Conservation (phyloP, 306 rosid species). For the Lathyrus sativus region DNA sequence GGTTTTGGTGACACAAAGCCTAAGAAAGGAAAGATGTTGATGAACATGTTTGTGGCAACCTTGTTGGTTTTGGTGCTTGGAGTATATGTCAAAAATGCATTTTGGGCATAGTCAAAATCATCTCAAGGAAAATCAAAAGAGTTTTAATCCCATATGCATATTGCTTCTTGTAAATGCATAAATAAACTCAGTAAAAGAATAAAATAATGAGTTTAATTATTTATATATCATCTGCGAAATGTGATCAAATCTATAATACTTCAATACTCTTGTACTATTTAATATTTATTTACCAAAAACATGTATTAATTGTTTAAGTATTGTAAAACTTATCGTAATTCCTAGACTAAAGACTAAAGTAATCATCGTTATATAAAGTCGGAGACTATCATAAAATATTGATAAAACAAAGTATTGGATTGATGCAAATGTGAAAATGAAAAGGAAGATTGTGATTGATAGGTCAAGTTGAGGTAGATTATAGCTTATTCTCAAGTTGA, state of each 20-base stretch:
- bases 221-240: neutral
- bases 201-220: neutral
- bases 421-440: too few relatives aligned
- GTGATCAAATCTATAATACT: neutral
- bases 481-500: too few relatives aligned
- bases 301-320: too few relatives aligned
- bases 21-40: slow-evolving; percentile 41
- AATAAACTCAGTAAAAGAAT: slow-evolving; percentile 31
- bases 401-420: too few relatives aligned
- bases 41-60: slow-evolving; percentile 44
- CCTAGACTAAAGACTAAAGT: too few relatives aligned
- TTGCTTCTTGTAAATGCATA: slow-evolving; percentile 13
- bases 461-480: too few relatives aligned
- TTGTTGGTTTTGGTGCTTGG: slow-evolving; percentile 46
- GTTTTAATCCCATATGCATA: neutral
- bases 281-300: too few relatives aligned
- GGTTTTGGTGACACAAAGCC: slow-evolving; percentile 5
- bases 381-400: too few relatives aligned
- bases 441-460: too few relatives aligned
- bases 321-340: too few relatives aligned
- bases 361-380: too few relatives aligned
- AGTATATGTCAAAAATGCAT: slow-evolving; percentile 38
- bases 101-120: slow-evolving; percentile 11
- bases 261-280: too few relatives aligned
- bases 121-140: slow-evolving; percentile 27